Percentiles rank a stretch among this genome's conserved stretches.
These are phyloP conservation scores for Hymenoscyphus scutula DNA, from an alignment of 2,329 filamentous ascomycete species.

Conservation along the genomic window DNA sequence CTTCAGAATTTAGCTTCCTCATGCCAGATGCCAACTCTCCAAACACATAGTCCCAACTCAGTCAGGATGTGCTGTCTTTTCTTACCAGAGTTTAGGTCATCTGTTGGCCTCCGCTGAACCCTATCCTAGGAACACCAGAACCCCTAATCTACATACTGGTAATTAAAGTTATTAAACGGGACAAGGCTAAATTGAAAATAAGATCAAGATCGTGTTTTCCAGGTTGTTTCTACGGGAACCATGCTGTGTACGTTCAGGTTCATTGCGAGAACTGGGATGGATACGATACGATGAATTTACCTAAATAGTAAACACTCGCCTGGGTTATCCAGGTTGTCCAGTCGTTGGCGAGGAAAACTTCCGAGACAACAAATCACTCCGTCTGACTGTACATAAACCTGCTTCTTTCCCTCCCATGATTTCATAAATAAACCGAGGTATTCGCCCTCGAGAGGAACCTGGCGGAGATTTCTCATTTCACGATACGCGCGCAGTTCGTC, in stretches of 20 bases:
- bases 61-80: neutral
- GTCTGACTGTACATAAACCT: neutral
- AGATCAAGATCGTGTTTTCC: constrained; percentile 5
- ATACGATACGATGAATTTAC: neutral
- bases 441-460: neutral
- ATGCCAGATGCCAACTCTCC: neutral
- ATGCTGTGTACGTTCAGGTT: too few species aligned
- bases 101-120: neutral
- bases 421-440: neutral
- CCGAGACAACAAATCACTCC: neutral
- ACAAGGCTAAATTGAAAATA: constrained; percentile 2
- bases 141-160: neutral
- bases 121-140: constrained; percentile 1
- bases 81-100: neutral
- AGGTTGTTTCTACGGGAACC: constrained; percentile 2
- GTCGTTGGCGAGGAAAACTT: neutral
- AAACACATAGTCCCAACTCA: neutral
- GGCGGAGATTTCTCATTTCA: neutral
- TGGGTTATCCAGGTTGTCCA: neutral
- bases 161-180: neutral
- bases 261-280: neutral
- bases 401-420: neutral
- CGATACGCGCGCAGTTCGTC: neutral
- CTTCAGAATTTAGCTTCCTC: neutral
- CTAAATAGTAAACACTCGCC: too few species aligned